phyloP scores from a whole-genome alignment of 2,329 filamentous ascomycete species.

The Daldinia sp. region DNA sequence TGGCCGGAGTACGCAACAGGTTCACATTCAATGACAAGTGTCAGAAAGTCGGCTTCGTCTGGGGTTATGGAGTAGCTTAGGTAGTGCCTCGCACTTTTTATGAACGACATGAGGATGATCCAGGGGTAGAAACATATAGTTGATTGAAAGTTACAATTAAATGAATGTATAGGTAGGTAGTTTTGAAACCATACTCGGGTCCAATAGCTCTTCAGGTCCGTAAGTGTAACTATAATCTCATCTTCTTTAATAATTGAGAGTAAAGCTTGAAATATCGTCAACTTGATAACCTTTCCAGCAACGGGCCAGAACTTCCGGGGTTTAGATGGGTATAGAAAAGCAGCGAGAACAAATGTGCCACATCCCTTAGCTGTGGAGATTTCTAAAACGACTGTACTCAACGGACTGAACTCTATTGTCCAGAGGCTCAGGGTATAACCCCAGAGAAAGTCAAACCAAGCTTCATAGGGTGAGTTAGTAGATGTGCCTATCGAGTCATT shows the following conservation, averaged over 20 bases:
- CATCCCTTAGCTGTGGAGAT: neutral
- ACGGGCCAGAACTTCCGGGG: neutral
- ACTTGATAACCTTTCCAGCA: neutral
- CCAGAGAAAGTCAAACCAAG: neutral
- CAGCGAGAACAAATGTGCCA: neutral
- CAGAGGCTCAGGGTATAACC: slow-evolving; percentile 1
- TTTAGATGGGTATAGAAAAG: neutral
- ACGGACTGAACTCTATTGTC: slow-evolving; percentile 22
- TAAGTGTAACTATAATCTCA: neutral
- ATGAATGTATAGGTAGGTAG: too few relatives aligned
- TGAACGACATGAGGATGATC: neutral
- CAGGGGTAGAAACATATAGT: neutral
- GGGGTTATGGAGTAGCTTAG: slow-evolving; percentile 8
- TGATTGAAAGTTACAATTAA: too few relatives aligned
- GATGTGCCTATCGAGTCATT: neutral
- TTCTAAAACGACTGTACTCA: neutral
- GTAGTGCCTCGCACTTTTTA: neutral
- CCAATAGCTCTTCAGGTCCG: neutral
- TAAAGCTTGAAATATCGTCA: neutral
- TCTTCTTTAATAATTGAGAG: neutral
- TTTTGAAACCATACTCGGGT: neutral
- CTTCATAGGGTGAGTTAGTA: neutral
- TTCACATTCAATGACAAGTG: slow-evolving; percentile 13
- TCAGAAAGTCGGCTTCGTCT: slow-evolving; percentile 12
- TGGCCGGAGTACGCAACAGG: neutral